Percentiles rank a stretch among this genome's conserved stretches.
Evolutionary conservation across 352 stramenopile species (phyloP).

Genomic region (Globisporangium emineosum): DNA sequence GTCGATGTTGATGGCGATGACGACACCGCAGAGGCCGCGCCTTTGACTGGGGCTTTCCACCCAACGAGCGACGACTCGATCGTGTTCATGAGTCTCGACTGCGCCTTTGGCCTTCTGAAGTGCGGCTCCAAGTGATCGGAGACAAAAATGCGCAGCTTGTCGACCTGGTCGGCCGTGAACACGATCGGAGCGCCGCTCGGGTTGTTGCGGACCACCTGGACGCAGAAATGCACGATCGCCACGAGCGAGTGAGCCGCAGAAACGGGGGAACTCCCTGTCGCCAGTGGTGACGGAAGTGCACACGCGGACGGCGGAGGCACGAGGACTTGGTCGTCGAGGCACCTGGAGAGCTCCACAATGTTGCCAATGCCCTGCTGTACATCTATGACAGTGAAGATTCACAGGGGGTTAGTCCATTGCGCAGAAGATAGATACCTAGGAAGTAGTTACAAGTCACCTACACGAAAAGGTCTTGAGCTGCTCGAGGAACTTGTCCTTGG

Average conservation of each 20-base stretch:
- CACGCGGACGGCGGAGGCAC: constrained; percentile 9
- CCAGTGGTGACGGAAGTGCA: constrained; percentile 12
- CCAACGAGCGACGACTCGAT: background rate
- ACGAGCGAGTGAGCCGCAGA: constrained; percentile 2
- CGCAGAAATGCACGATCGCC: constrained; percentile 13
- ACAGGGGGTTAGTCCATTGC: background rate
- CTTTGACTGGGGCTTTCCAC: background rate
- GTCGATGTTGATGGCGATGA: background rate
- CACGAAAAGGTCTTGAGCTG: constrained; percentile 51
- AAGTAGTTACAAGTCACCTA: constrained; percentile 19
- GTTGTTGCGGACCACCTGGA: constrained; percentile 13
- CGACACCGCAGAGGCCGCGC: background rate
- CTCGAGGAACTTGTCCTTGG: constrained; percentile 36
- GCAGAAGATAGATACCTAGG: no score
- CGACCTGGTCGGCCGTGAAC: constrained; percentile 30
- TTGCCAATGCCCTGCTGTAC: constrained; percentile 57
- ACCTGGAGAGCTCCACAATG: constrained; percentile 51
- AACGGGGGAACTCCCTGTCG: background rate
- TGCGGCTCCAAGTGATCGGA: constrained; percentile 14
- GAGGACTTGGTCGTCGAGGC: constrained; percentile 34
- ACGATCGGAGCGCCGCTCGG: constrained; percentile 10
- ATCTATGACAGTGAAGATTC: constrained; percentile 18
- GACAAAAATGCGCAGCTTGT: constrained; percentile 31
- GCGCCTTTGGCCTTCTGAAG: background rate
- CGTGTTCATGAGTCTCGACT: constrained; percentile 1